Evolutionary conservation across 768 basidiomycete genomes (phyloP), one percentile per base, ranked within the genome.

Genomic region (Hygrocybe coccinea): DNA sequence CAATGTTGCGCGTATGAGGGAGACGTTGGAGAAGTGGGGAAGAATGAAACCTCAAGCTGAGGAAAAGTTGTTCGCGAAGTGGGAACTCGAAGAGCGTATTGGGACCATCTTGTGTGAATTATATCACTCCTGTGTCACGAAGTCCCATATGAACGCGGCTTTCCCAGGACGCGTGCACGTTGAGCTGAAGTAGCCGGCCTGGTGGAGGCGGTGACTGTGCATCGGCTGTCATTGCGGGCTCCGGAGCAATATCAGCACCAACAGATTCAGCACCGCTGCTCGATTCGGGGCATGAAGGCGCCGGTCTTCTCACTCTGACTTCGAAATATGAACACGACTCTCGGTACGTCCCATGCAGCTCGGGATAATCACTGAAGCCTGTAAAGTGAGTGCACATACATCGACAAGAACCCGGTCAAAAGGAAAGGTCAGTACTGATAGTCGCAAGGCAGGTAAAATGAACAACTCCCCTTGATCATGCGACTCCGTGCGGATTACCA

Each of bases 1-100:
- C 2, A 74, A 66, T 29, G 69, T 88, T 15, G 80, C 80, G 0
- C 65, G 69, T 1, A 80, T 79, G 2, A 76, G 86, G 1, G 86
- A 87, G 53, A 24, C 22, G 35, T 29, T 14, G 45, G 46, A 21
- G 12, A 50, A 41, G 50, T 14, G 50, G 52, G 34, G 50, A 22
- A 38, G 22, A 35, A 35, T 56, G n/a, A 52, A n/a, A n/a, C n/a
- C n/a, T n/a, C n/a, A 55, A 19, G 59, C 49, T 14, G 47, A 61
- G 24, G 49, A 21, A 64, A 59, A 12, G 60, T 57, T 17, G 62
- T 63, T 15, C 61, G 64, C 24, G 70, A 70, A 65, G 60, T 64
- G 67, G 10, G 61, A 70, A 21, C 59, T 70, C 17, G 56, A 62
- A 41, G 51, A 55, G 12, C 51, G n/a, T n/a, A n/a, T n/a, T n/a